These are phyloP conservation scores for Rhodofomes roseus DNA, from an alignment of 1,284 basidiomycete species.

Conservation along the genomic window DNA sequence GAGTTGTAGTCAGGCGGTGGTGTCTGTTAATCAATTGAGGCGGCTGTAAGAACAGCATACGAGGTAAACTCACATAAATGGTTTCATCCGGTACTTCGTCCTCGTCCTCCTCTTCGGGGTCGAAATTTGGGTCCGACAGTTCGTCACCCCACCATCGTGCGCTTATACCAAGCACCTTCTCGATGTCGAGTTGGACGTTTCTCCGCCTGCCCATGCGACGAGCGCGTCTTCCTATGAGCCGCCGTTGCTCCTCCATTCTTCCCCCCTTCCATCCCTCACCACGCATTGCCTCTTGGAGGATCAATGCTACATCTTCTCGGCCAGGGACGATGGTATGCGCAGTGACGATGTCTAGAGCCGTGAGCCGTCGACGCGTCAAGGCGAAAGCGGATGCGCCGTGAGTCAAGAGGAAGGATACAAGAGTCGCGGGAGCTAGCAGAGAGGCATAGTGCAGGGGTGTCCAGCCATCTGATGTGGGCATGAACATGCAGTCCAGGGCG, in stretches of 20 bases:
- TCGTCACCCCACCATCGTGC: slow-evolving; percentile 64
- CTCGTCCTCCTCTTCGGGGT: slow-evolving; percentile 44
- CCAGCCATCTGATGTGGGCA: slow-evolving; percentile 71
- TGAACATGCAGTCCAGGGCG: neutral
- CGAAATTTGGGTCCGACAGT: slow-evolving; percentile 30
- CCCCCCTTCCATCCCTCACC: slow-evolving; percentile 70
- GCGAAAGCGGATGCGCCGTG: slow-evolving; percentile 84
- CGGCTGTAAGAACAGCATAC: slow-evolving; percentile 6
- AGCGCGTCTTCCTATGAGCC: slow-evolving; percentile 52
- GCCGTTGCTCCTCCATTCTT: slow-evolving; percentile 59
- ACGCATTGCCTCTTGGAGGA: slow-evolving; percentile 81
- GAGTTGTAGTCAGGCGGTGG: slow-evolving; percentile 69
- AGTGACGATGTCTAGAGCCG: slow-evolving; percentile 82
- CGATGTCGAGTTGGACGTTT: slow-evolving; percentile 50
- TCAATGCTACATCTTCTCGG: slow-evolving; percentile 73
- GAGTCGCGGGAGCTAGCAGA: slow-evolving; percentile 83
- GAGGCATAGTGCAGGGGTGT: slow-evolving; percentile 94
- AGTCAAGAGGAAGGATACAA: slow-evolving; percentile 90
- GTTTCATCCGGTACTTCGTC: slow-evolving; percentile 29
- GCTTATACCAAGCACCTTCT: slow-evolving; percentile 51
- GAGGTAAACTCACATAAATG: slow-evolving; percentile 46
- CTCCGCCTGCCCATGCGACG: slow-evolving; percentile 52
- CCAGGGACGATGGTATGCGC: slow-evolving; percentile 77
- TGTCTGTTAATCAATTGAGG: slow-evolving; percentile 37
- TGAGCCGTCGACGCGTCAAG: slow-evolving; percentile 72